Conservation (phyloP, 345 rosid species). For the Salix suchowensis region DNA sequence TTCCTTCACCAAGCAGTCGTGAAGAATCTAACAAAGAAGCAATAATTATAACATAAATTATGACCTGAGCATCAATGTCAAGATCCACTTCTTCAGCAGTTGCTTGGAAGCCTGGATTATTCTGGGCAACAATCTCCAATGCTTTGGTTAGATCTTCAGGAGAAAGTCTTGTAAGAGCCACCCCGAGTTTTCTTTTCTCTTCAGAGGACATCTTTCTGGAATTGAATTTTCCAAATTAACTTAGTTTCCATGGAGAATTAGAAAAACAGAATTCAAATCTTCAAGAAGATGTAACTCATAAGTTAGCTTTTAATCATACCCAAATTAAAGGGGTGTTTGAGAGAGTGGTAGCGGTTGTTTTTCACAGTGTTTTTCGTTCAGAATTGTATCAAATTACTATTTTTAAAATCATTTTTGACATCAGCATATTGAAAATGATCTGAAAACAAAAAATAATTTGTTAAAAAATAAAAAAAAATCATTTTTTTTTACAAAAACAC, state of each 20-base stretch:
- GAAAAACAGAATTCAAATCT: neutral
- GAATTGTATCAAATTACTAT: too few species aligned
- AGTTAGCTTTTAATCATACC: neutral
- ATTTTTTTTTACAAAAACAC: too few species aligned
- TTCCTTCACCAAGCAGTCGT: neutral
- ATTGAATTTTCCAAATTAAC: neutral
- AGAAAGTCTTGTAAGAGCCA: constrained; percentile 54
- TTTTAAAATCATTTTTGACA: too few species aligned
- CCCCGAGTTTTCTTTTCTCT: constrained; percentile 79
- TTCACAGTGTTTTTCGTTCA: too few species aligned
- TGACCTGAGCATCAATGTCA: constrained; percentile 78
- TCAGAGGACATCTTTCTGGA: constrained; percentile 65
- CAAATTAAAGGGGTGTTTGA: too few species aligned
- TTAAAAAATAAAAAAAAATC: too few species aligned
- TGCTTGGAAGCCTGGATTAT: constrained; percentile 56
- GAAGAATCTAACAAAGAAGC: neutral
- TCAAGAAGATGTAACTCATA: neutral
- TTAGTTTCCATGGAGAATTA: neutral
- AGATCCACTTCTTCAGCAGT: constrained; percentile 76
- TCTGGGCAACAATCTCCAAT: constrained; percentile 77
- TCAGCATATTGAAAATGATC: too few species aligned
- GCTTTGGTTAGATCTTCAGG: constrained; percentile 79
- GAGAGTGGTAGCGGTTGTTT: too few species aligned
- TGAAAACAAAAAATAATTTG: too few species aligned
- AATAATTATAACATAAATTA: neutral